Evolutionary conservation across 441 rosid genomes (phyloP).

Genomic region (Eruca vesicaria): DNA sequence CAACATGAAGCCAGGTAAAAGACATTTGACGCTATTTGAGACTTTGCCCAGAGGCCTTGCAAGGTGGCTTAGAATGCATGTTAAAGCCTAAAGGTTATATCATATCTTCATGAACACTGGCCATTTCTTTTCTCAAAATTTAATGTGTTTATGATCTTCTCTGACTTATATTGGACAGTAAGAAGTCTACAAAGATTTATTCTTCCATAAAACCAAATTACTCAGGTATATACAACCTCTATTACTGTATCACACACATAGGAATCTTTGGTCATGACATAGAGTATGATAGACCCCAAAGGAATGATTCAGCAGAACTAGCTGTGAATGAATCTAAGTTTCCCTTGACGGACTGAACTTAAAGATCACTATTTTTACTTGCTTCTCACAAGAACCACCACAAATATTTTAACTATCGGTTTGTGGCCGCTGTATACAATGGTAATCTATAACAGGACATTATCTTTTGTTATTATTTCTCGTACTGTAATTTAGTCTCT

Average conservation of each 20-base stretch:
- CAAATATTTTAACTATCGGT: too few species aligned
- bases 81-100: slow-evolving; percentile 28
- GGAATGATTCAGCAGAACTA: not conserved
- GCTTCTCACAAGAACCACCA: too few species aligned
- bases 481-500: slow-evolving; percentile 35
- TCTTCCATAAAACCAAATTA: not conserved
- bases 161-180: slow-evolving; percentile 29
- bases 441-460: not conserved
- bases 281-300: not conserved
- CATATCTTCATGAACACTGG: slow-evolving; percentile 9
- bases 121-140: slow-evolving; percentile 27
- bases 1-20: slow-evolving; percentile 20
- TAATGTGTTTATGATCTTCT: slow-evolving; percentile 18
- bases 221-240: not conserved
- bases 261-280: not conserved
- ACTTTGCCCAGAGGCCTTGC: slow-evolving; percentile 26
- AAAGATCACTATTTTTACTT: not conserved
- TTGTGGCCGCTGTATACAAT: slow-evolving; percentile 16
- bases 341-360: not conserved
- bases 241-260: not conserved
- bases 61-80: slow-evolving; percentile 15
- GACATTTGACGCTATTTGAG: slow-evolving; percentile 26
- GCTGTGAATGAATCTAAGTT: not conserved
- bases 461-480: slow-evolving; percentile 52
- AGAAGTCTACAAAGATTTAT: not conserved